Evolutionary conservation across 1,139 yeast genomes (phyloP).

Genomic region (Nakaseomyces bracarensis): DNA sequence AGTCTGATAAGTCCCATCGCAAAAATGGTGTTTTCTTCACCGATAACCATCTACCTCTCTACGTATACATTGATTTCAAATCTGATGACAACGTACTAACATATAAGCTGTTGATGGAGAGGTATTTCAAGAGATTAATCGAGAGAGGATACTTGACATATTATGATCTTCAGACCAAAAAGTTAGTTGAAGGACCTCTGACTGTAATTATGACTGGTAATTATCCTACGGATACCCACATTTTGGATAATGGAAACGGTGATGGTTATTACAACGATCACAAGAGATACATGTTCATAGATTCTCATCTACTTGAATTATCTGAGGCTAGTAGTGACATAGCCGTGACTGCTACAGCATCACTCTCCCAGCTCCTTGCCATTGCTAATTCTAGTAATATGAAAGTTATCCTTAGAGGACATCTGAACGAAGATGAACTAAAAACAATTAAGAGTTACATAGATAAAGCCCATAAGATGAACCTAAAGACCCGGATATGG

Average conservation of each 20-base stretch:
- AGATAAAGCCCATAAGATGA: constrained; percentile 33
- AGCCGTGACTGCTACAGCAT: constrained; percentile 22
- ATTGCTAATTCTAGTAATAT: constrained; percentile 7
- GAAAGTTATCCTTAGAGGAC: constrained; percentile 1
- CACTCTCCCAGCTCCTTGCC: constrained; percentile 12
- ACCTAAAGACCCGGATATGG: constrained; percentile 42
- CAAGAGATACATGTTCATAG: constrained; percentile 33
- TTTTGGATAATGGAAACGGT: constrained; percentile 15
- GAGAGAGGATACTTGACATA: constrained; percentile 35
- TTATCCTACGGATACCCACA: constrained; percentile 25
- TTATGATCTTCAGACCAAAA: constrained; percentile 25
- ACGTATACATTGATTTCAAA: constrained; percentile 43
- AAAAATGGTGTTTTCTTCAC: constrained; percentile 40
- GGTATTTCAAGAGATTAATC: constrained; percentile 33
- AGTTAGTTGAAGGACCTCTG: constrained; percentile 35
- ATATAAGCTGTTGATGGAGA: constrained; percentile 31
- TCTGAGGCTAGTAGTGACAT: constrained; percentile 10
- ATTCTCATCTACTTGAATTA: constrained; percentile 30
- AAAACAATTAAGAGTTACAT: constrained; percentile 26
- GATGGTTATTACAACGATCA: constrained; percentile 17
- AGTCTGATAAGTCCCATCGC: neutral
- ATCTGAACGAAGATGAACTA: constrained; percentile 21
- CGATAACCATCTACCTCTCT: constrained; percentile 36
- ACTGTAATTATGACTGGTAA: constrained; percentile 42
- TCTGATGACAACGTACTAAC: constrained; percentile 34